Conservation (phyloP, 2,329 filamentous ascomycete genomes). For the Amesomyces nigricolor region DNA sequence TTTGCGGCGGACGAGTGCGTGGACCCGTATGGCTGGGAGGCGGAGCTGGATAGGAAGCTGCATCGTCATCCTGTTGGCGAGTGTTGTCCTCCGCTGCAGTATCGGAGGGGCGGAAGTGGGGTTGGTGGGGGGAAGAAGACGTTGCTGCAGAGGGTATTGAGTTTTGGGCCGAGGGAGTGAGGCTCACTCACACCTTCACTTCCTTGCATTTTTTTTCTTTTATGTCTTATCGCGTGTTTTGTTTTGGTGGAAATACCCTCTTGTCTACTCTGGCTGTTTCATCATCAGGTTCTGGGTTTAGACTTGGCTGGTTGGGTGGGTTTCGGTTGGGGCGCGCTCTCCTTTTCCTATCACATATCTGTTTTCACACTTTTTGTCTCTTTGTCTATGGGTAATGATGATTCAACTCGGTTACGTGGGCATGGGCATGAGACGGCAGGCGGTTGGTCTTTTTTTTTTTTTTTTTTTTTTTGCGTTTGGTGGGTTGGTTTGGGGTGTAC, state of each 20-base stretch:
- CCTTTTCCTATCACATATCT: background rate
- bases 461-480: background rate
- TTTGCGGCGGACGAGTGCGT: slow-evolving; percentile 13
- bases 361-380: background rate
- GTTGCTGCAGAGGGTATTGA: slow-evolving; percentile 32
- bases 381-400: slow-evolving; percentile 3
- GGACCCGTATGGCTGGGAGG: slow-evolving; percentile 29
- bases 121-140: slow-evolving; percentile 30
- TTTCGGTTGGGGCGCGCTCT: background rate
- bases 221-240: background rate
- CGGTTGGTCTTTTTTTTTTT: background rate
- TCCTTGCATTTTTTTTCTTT: background rate
- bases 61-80: background rate
- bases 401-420: background rate
- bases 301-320: background rate
- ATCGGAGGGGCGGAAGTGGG: slow-evolving; percentile 28
- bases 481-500: too few relatives aligned
- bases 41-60: slow-evolving; percentile 23
- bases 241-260: slow-evolving; percentile 11
- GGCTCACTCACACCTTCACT: background rate
- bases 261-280: slow-evolving; percentile 1
- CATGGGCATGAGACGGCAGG: slow-evolving; percentile 6
- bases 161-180: slow-evolving; percentile 10
- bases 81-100: slow-evolving; percentile 26
- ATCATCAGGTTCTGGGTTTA: background rate